phyloP scores from a whole-genome alignment of 176 grass and related monocot species.

The Lolium rigidum region DNA sequence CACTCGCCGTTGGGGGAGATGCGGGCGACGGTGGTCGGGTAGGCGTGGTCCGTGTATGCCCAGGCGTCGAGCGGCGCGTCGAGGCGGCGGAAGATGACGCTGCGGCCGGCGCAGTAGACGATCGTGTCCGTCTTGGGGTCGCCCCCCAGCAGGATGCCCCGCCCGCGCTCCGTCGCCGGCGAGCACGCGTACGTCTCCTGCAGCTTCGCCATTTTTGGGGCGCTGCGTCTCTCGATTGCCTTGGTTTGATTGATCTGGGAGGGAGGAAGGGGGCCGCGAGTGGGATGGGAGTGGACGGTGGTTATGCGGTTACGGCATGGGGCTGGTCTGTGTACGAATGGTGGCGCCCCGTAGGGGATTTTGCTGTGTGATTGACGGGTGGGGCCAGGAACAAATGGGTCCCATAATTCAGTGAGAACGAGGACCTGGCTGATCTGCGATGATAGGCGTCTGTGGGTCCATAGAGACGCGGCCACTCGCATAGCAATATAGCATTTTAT shows the following conservation, averaged over 20 bases:
- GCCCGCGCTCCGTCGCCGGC: slow-evolving; percentile 91
- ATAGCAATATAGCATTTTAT: no score
- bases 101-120: slow-evolving; percentile 80
- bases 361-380: not conserved
- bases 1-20: slow-evolving; percentile 98
- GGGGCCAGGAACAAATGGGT: not conserved
- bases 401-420: not conserved
- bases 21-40: slow-evolving; percentile 84
- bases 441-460: no score
- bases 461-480: no score
- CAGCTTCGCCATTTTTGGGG: slow-evolving; percentile 62
- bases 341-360: not conserved
- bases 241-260: slow-evolving; percentile 23
- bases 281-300: not conserved
- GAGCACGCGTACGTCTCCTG: slow-evolving; percentile 94
- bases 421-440: no score
- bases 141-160: slow-evolving; percentile 81
- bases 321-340: not conserved
- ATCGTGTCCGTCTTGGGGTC: slow-evolving; percentile 75
- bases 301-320: slow-evolving; percentile 10
- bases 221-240: no score
- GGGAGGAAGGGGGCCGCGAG: slow-evolving; percentile 17
- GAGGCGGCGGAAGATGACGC: slow-evolving; percentile 88
- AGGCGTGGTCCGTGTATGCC: slow-evolving; percentile 87
- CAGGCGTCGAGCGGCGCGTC: slow-evolving; percentile 66